Evolutionary conservation across 2,329 filamentous ascomycete species (phyloP), one percentile per base, ranked within the genome.

Genomic region (Pestalotiopsis fici): DNA sequence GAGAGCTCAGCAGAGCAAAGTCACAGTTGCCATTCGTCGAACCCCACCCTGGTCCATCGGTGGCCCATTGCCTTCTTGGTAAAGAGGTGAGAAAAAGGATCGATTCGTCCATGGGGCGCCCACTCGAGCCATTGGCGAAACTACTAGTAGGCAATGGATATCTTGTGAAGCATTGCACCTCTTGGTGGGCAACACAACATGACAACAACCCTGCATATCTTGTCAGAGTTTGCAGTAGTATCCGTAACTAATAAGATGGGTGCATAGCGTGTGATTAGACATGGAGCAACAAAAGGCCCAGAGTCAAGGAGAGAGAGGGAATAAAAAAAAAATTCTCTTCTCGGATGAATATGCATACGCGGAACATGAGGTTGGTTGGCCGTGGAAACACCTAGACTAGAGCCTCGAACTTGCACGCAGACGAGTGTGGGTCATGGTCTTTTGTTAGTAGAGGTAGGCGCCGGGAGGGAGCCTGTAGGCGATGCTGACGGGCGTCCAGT

Each of bases 1-100:
- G 73, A 78, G 78, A 77, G 73, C 66, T 64, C 73, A 69, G 75
- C 74, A 70, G 72, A 62, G 75, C 68, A 71, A 71, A 71, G 74
- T 76, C 66, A 66, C 68, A 63, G 70, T 76, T 74, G 68, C 72
- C 68, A 82, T 82, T 82, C 80, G 80, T 71, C 70, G 59, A 63
- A 65, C 61, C 63, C 37, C n/a, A 69, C 68, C 72, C 72, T 70
- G 64, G 68, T 70, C 69, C 69, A 57, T 67, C 67, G 70, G 69
- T 68, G 69, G 69, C 71, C 66, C 70, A 28, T 71, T 72, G 65
- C 69, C 74, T 74, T 71, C 71, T 77, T 74, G 69, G 64, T 37
- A n/a, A 23, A 37, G 35, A 39, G 31, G 64, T 23, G 35, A 39
- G 56, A 50, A 35, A 12, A 35, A 61, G 37, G 21, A 11, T 66